A percentile compares a stretch with the other conserved stretches of the same genome.
Conservation (phyloP, 2,329 filamentous ascomycete species). For the Sporothrix humicola region DNA sequence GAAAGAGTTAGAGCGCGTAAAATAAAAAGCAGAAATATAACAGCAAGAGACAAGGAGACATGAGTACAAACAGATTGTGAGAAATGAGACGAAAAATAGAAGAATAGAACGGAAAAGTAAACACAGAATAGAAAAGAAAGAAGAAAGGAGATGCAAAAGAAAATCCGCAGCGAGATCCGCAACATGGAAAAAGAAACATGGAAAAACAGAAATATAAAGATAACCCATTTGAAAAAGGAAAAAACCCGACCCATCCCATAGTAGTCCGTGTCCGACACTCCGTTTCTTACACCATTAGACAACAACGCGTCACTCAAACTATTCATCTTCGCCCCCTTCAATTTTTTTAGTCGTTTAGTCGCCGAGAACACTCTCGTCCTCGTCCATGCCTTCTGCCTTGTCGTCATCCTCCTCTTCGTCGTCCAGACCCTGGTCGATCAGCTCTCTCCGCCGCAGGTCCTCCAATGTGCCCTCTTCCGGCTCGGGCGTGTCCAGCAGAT, state of each 20-base stretch:
- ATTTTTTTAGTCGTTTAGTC: slow-evolving; percentile 44
- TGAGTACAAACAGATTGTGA: slow-evolving; percentile 8
- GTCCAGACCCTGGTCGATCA: slow-evolving; percentile 57
- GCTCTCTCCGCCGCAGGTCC: slow-evolving; percentile 60
- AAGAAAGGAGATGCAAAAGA: neutral
- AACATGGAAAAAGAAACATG: neutral
- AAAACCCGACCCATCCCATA: slow-evolving; percentile 15
- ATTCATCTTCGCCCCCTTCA: neutral
- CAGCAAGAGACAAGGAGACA: neutral
- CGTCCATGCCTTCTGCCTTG: slow-evolving; percentile 47
- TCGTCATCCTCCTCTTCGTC: slow-evolving; percentile 50
- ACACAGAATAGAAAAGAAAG: neutral
- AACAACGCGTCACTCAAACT: neutral
- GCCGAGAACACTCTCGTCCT: slow-evolving; percentile 54
- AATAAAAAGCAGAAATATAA: neutral
- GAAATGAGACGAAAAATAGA: neutral
- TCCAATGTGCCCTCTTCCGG: slow-evolving; percentile 65
- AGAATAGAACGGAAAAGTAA: neutral
- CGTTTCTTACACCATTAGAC: neutral
- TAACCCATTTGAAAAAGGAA: slow-evolving; percentile 3
- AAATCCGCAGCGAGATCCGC: neutral
- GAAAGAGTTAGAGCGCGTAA: neutral
- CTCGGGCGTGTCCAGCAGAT: slow-evolving; percentile 55
- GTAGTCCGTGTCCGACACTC: neutral
- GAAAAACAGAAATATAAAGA: neutral